A percentile compares a stretch with the other conserved stretches of the same genome.
Conservation (phyloP, 768 basidiomycete species). For the Candolleomyces aberdarensis region DNA sequence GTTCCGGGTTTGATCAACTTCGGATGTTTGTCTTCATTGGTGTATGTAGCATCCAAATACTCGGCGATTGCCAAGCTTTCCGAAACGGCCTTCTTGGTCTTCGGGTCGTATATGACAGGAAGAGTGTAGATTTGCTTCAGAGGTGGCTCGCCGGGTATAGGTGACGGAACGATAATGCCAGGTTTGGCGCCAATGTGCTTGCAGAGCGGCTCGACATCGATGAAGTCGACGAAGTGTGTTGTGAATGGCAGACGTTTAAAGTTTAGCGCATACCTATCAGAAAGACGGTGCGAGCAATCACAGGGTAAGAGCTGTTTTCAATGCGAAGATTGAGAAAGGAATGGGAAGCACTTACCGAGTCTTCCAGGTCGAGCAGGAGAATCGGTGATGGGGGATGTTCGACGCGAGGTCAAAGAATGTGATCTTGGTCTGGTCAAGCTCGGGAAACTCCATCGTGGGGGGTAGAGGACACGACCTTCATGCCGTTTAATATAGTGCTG, state of each 20-base stretch:
- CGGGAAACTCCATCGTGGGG: neutral
- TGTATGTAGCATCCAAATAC: slow-evolving; percentile 43
- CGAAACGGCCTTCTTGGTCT: slow-evolving; percentile 26
- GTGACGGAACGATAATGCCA: neutral
- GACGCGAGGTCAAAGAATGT: slow-evolving; percentile 7
- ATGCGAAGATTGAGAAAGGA: neutral
- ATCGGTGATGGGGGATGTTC: neutral
- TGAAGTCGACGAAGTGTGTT: slow-evolving; percentile 8
- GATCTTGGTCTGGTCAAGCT: slow-evolving; percentile 2
- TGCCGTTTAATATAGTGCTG: too few species aligned
- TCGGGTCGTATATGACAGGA: slow-evolving; percentile 42
- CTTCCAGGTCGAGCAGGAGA: slow-evolving; percentile 4
- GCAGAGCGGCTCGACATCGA: slow-evolving; percentile 1
- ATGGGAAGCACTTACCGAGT: neutral
- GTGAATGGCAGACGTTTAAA: slow-evolving; percentile 10
- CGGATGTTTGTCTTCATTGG: slow-evolving; percentile 8
- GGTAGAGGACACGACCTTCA: too few species aligned
- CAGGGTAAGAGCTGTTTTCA: neutral
- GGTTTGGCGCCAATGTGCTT: slow-evolving; percentile 4
- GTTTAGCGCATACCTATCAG: slow-evolving; percentile 5
- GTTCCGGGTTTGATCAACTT: neutral
- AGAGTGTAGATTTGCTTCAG: slow-evolving; percentile 29
- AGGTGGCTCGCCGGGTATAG: neutral
- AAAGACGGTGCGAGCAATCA: neutral
- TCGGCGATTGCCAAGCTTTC: slow-evolving; percentile 39